Evolutionary conservation across 2,329 filamentous ascomycete genomes (phyloP), one percentile per base, ranked within the genome.

Genomic region (Endothia cerciana): DNA sequence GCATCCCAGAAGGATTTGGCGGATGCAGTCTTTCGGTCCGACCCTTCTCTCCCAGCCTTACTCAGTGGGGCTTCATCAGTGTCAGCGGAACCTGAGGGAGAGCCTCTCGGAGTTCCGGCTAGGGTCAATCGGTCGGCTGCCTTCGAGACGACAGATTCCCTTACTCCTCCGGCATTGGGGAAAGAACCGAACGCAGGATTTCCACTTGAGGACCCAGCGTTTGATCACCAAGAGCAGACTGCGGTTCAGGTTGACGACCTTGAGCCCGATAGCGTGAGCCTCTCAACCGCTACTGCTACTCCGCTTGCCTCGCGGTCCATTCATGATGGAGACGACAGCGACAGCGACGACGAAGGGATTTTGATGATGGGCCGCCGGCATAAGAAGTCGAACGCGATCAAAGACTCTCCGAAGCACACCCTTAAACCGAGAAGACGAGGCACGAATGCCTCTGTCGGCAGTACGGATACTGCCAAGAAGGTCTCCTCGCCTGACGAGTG

Each of bases 391-490:
- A 60, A 38, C 11, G 57, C 66, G 5, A 57, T 60, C 25, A 68
- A 49, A 51, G 64, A 65, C 43, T 68, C 66, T 17, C 64, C 66
- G n/a, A 74, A 70, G 58, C 70, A 75, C 51, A 62, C 74, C 11
- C 69, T 78, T 61, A 77, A 77, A 56, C 76, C 81, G 2, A 78
- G 77, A 67, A 80, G 87, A 65, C 82, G 87, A 40, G 85, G 87
- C 69, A 89, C 87, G 0, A 86, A 87, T 70, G 84, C 83, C 1
- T 88, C 85, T 69, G 83, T 86, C 36, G 84, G 83, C 40, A 89
- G 86, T 72, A 87, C 85, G 1, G 87, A 89, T 70, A 89, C 87
- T 53, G 87, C 87, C 47, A 89, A 88, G 77, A 87, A 87, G 73
- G 73, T 86, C 22, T 69, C 77, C 47, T 71, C 79, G 60, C 74